Percentiles rank a stretch among this genome's conserved stretches.
Evolutionary conservation across 164 flowering plant species (phyloP).

Genomic region (Buxus sempervirens): DNA sequence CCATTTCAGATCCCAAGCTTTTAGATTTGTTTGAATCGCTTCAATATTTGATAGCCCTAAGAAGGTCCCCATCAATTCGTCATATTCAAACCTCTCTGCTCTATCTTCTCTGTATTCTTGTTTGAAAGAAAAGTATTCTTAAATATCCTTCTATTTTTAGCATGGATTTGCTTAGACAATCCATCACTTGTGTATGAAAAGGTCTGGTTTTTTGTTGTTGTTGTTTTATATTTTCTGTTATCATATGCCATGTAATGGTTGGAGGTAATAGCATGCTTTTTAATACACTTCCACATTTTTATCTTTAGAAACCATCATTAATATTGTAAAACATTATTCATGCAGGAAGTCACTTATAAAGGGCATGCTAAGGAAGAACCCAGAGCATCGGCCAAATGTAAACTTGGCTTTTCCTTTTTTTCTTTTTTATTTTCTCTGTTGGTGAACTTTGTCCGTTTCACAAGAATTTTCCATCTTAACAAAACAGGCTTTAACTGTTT

Average conservation of each 20-base stretch:
- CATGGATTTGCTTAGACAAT: not conserved
- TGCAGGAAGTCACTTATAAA: conserved; percentile 89
- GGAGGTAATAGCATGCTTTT: not conserved
- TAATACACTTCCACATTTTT: too few relatives aligned
- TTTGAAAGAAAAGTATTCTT: too few relatives aligned
- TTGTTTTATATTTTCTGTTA: too few relatives aligned
- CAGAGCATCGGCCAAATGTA: conserved; percentile 95
- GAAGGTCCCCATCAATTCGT: too few relatives aligned
- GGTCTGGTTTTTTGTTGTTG: not conserved
- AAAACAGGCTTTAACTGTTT: conserved; percentile 17
- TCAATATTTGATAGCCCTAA: too few relatives aligned
- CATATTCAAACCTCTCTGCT: too few relatives aligned
- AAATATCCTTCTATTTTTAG: not conserved
- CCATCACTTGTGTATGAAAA: not conserved
- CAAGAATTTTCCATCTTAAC: conserved; percentile 17
- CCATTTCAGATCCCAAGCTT: too few relatives aligned
- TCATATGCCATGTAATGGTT: not conserved
- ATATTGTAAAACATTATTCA: conserved; percentile 3
- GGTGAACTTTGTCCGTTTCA: not conserved
- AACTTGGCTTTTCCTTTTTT: too few relatives aligned
- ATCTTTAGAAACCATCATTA: not conserved
- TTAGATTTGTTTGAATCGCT: too few relatives aligned
- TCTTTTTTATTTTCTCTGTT: too few relatives aligned
- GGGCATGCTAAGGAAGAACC: conserved; percentile 94
- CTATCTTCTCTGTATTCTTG: not conserved